Percentiles rank a stretch among this genome's conserved stretches.
phyloP scores from a whole-genome alignment of 2,329 filamentous ascomycete species.

The Pleurostoma richardsiae region DNA sequence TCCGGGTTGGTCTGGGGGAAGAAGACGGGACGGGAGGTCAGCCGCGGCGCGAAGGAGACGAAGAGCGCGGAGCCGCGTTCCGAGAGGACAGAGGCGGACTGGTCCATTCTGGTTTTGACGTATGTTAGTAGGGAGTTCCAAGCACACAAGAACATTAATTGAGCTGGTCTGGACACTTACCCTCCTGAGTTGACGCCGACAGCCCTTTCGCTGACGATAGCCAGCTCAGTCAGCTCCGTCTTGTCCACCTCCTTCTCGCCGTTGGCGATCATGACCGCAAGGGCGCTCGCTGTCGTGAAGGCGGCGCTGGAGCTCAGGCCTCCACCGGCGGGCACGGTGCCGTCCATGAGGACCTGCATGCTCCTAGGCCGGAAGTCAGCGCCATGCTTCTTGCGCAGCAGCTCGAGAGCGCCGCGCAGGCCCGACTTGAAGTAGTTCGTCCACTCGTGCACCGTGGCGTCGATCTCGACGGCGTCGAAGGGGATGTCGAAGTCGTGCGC shows the following conservation, averaged over 20 bases:
- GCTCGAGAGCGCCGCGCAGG: conserved; percentile 71
- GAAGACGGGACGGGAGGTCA: conserved; percentile 70
- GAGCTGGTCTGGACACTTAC: conserved; percentile 39
- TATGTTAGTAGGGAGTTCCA: neutral
- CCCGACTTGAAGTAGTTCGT: conserved; percentile 98
- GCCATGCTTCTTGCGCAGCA: conserved; percentile 65
- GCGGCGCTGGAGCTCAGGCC: conserved; percentile 92
- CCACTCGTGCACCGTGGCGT: conserved; percentile 85
- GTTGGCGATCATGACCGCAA: conserved; percentile 85
- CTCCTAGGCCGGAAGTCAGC: conserved; percentile 60
- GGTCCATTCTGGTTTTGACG: conserved; percentile 72
- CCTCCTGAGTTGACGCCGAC: conserved; percentile 96
- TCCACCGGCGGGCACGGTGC: conserved; percentile 85
- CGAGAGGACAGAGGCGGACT: conserved; percentile 92
- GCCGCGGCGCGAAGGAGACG: conserved; percentile 78
- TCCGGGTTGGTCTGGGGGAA: conserved; percentile 80
- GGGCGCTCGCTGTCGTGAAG: conserved; percentile 83
- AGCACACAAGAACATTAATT: neutral
- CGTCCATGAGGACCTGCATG: conserved; percentile 87
- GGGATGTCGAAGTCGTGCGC: conserved; percentile 70
- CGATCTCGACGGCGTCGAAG: conserved; percentile 65
- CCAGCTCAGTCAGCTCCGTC: conserved; percentile 85
- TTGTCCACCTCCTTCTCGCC: conserved; percentile 76
- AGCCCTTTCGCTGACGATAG: conserved; percentile 88
- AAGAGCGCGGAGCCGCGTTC: conserved; percentile 81